phyloP scores from a whole-genome alignment of 805 yeast genomes.

The Candida insectorum region DNA sequence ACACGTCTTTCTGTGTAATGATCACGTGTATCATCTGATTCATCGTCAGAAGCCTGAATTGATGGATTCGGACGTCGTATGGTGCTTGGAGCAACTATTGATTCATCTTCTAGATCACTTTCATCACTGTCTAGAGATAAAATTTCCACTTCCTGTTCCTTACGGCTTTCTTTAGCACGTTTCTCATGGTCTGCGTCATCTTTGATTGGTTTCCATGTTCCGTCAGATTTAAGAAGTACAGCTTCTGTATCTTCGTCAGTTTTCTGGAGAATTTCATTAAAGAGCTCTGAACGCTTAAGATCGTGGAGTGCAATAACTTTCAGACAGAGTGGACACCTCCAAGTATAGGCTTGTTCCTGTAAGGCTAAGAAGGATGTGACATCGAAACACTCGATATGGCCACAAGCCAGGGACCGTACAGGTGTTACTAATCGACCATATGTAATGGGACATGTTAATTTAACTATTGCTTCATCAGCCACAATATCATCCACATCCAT shows the following conservation, averaged over 20 bases:
- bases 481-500: slow-evolving; percentile 55
- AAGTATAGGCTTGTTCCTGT: slow-evolving; percentile 76
- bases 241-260: slow-evolving; percentile 58
- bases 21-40: too few species aligned
- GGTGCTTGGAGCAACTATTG: too few species aligned
- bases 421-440: slow-evolving; percentile 70
- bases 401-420: slow-evolving; percentile 64
- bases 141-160: slow-evolving; percentile 7
- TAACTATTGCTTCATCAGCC: slow-evolving; percentile 61
- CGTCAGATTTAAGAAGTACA: slow-evolving; percentile 67
- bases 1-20: too few species aligned
- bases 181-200: neutral
- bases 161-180: neutral
- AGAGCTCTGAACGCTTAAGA: slow-evolving; percentile 72
- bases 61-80: too few species aligned
- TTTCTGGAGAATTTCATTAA: slow-evolving; percentile 53
- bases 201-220: slow-evolving; percentile 58
- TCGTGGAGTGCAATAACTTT: slow-evolving; percentile 48
- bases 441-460: slow-evolving; percentile 78
- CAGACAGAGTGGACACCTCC: slow-evolving; percentile 87
- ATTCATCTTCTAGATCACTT: too few species aligned
- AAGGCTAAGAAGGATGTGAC: slow-evolving; percentile 67
- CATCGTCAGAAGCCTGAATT: too few species aligned
- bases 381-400: slow-evolving; percentile 88
- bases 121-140: slow-evolving; percentile 7